Conservation (phyloP, 345 rosid species). For the Populus euphratica region DNA sequence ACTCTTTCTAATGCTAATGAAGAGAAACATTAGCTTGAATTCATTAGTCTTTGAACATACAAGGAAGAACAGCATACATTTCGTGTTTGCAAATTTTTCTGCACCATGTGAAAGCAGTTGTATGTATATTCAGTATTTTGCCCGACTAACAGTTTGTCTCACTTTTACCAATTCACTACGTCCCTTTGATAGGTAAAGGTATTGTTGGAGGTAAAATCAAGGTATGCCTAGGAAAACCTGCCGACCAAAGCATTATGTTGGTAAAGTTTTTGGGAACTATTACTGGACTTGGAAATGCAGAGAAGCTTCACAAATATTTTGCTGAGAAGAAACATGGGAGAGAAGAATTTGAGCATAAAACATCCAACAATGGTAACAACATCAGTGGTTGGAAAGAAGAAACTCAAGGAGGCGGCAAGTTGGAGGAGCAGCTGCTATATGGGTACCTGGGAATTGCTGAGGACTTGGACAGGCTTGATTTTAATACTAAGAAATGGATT, state of each 20-base stretch:
- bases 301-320: conserved; percentile 44
- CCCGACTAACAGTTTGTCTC: not conserved
- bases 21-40: not conserved
- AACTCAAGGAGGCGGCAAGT: conserved; percentile 30
- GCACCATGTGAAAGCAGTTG: not conserved
- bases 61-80: not conserved
- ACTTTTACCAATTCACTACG: not conserved
- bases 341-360: conserved; percentile 31
- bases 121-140: not conserved
- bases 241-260: conserved; percentile 50
- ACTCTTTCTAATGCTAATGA: not conserved
- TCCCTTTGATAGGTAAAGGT: conserved; percentile 39
- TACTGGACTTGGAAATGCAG: conserved; percentile 45
- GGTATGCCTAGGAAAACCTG: conserved; percentile 51
- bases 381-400: conserved; percentile 11
- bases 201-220: conserved; percentile 46
- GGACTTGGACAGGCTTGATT: conserved; percentile 55
- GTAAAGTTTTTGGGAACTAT: conserved; percentile 50
- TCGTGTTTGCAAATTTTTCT: not conserved
- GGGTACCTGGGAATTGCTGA: conserved; percentile 56
- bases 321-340: conserved; percentile 41
- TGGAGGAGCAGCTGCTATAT: conserved; percentile 38
- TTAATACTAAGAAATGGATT: conserved; percentile 39
- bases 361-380: conserved; percentile 14
- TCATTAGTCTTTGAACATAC: not conserved